These are phyloP conservation scores for Caloboletus inedulis DNA, from an alignment of 1,284 basidiomycete genomes.

Conservation along the genomic window DNA sequence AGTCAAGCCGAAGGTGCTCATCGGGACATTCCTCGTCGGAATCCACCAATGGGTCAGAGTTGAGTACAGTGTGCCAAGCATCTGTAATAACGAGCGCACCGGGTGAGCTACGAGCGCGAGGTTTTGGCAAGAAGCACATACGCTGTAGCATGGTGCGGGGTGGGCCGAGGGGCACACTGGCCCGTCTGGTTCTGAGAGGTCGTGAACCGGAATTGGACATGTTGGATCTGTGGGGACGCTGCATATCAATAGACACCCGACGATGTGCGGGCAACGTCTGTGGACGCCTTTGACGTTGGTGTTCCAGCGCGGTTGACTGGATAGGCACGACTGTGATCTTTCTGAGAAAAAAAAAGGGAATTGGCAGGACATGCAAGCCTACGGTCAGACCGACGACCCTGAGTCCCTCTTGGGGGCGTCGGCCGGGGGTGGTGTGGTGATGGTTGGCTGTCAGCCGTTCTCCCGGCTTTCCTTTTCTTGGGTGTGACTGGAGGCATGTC, in stretches of 20 bases:
- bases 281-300: slow-evolving; percentile 26
- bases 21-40: slow-evolving; percentile 70
- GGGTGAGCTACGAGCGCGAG: slow-evolving; percentile 40
- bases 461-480: slow-evolving; percentile 32
- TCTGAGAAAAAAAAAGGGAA: slow-evolving; percentile 11
- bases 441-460: slow-evolving; percentile 10
- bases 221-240: slow-evolving; percentile 27
- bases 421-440: slow-evolving; percentile 17
- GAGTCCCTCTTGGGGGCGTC: slow-evolving; percentile 15
- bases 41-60: slow-evolving; percentile 62
- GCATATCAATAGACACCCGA: slow-evolving; percentile 28
- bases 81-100: slow-evolving; percentile 50
- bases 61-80: slow-evolving; percentile 64
- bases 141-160: slow-evolving; percentile 49
- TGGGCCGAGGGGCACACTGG: slow-evolving; percentile 26
- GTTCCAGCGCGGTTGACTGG: slow-evolving; percentile 25
- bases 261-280: slow-evolving; percentile 26
- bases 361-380: slow-evolving; percentile 6
- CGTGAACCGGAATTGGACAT: slow-evolving; percentile 22
- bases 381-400: slow-evolving; percentile 35
- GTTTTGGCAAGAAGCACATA: slow-evolving; percentile 33
- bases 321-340: slow-evolving; percentile 17
- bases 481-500: slow-evolving; percentile 15
- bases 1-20: slow-evolving; percentile 60
- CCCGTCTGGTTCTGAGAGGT: slow-evolving; percentile 24